A percentile compares a stretch with the other conserved stretches of the same genome.
Evolutionary conservation across 108 stramenopile species (phyloP).

Genomic region (Cylindrotheca fusiformis): DNA sequence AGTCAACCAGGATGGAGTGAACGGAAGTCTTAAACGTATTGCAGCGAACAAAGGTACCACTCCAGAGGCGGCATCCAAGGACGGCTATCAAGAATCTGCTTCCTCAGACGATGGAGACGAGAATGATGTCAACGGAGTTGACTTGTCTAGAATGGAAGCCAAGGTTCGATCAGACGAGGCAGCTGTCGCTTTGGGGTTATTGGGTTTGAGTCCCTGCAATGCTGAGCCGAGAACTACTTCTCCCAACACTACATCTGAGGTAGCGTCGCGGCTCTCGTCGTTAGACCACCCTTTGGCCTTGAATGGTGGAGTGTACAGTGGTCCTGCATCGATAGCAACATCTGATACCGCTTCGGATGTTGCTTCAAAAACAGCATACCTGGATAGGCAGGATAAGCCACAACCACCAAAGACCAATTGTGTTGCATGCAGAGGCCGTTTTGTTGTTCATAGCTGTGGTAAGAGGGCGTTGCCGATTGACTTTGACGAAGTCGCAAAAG

Average conservation of each 20-base stretch:
- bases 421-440: slow-evolving; percentile 51
- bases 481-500: slow-evolving; percentile 51
- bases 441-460: slow-evolving; percentile 55
- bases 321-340: neutral
- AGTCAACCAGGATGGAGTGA: neutral
- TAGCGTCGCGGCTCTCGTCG: slow-evolving; percentile 13
- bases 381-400: neutral
- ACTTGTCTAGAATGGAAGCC: neutral
- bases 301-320: slow-evolving; percentile 5
- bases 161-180: slow-evolving; percentile 20
- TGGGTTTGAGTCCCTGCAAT: slow-evolving; percentile 30
- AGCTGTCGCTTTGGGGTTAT: slow-evolving; percentile 26
- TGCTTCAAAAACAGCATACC: neutral
- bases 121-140: neutral
- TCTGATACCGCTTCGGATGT: neutral
- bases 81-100: neutral
- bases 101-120: neutral
- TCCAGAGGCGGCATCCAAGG: neutral
- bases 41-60: neutral
- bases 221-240: neutral
- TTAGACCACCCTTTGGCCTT: neutral
- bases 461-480: slow-evolving; percentile 55
- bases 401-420: slow-evolving; percentile 30
- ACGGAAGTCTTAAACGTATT: neutral
- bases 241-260: slow-evolving; percentile 13